phyloP scores from a whole-genome alignment of 1,284 basidiomycete species.

The Sutorius eximius region DNA sequence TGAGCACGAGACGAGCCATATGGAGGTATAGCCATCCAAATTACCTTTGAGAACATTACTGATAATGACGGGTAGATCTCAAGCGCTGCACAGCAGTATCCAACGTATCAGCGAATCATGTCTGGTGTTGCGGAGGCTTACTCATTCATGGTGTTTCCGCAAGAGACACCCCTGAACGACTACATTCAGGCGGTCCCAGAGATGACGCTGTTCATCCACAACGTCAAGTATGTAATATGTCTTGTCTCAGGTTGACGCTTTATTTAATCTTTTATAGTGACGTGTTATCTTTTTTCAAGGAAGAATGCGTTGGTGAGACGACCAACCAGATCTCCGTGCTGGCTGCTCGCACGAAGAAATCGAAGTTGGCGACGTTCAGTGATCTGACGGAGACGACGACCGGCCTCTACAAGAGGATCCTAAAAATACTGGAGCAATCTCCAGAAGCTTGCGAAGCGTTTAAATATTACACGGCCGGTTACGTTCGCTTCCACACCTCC shows the following conservation, averaged over 20 bases:
- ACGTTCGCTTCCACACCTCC: conserved; percentile 23
- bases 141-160: conserved; percentile 33
- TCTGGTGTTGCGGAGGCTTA: conserved; percentile 33
- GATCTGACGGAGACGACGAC: conserved; percentile 25
- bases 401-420: conserved; percentile 17
- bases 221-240: conserved; percentile 33
- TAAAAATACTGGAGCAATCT: conserved; percentile 20
- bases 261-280: conserved; percentile 28
- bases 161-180: conserved; percentile 23
- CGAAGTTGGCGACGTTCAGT: conserved; percentile 26
- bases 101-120: conserved; percentile 33
- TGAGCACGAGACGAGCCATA: conserved; percentile 31
- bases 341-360: conserved; percentile 21
- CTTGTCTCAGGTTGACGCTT: background rate
- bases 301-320: conserved; percentile 36
- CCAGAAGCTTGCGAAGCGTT: conserved; percentile 19
- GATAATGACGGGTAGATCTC: conserved; percentile 14
- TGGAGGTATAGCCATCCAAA: conserved; percentile 11
- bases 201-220: conserved; percentile 31
- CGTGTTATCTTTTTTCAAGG: conserved; percentile 43
- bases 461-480: conserved; percentile 13
- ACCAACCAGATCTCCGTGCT: conserved; percentile 36
- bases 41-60: background rate
- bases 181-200: conserved; percentile 39
- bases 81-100: conserved; percentile 22